Evolutionary conservation across 129 eudicot genomes (phyloP), one percentile per base, ranked within the genome.

Genomic region (Sambucus nigra): DNA sequence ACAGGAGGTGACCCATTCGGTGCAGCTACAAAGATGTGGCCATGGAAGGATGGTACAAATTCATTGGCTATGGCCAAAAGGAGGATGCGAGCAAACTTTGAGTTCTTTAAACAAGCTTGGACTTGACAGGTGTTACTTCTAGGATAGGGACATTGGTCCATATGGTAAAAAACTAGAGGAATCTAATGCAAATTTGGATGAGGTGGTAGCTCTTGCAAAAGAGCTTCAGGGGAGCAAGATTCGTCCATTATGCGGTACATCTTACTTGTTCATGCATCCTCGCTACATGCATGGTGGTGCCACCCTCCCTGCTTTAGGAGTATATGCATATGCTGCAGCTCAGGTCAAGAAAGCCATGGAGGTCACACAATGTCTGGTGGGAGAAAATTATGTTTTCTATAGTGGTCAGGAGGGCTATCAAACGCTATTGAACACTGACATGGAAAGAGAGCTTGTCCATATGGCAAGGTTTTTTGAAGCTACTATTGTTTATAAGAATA

Each of bases 321-420:
- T 86, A 55, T 92, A 91, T 73, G 95, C 83, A 15, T 86, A 92
- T 68, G 80, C 80, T 2, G 99, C 99, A 12, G 99, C 99, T 47
- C 99, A 92, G 45, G 99, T 92, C 42, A 92, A 86, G 78, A 92
- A 92, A 69, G 91, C 99, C 63, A 86, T 92, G 42, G 99, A 92
- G 95, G 99, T 92, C 19, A 92, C 99, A 50, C 99, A 92, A 68
- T 86, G 82, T 86, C 87, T 92, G 0, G 99, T 95, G 19, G 99
- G 99, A 61, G 99, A 92, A 64, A 92, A 92, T 57, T 92, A 76
- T 57, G 99, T 92, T 23, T 92, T 92, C 59, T 92, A 95, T 95
- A 95, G 99, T 19, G 99, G 99, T 69, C 95, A 95, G 49, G 99
- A 92, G 42, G 99, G 99, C 56, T 92, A 92, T 70, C 99, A 92